Evolutionary conservation across 768 basidiomycete genomes (phyloP).

Genomic region (Podaxis sp.): DNA sequence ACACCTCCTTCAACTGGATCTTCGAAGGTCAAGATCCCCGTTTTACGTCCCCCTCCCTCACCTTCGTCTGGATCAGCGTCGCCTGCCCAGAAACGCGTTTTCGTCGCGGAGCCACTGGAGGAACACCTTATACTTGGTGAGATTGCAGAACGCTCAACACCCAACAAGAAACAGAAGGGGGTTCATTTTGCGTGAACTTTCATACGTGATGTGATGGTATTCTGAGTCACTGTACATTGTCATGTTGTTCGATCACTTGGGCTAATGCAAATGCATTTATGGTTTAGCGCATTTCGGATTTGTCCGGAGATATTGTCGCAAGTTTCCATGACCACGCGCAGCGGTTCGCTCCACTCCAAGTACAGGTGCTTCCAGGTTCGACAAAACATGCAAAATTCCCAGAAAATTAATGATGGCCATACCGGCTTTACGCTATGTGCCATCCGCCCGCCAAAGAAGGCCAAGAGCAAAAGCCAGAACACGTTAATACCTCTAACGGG

Average conservation of each 20-base stretch:
- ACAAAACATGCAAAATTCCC: neutral
- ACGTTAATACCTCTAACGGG: neutral
- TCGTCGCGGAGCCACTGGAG: conserved; percentile 21
- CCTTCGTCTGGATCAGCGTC: conserved; percentile 16
- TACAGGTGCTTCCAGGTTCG: neutral
- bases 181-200: conserved; percentile 21
- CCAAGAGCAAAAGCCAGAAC: no score
- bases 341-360: neutral
- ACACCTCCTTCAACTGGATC: conserved; percentile 15
- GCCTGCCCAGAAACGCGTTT: conserved; percentile 23
- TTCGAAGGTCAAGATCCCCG: conserved; percentile 25
- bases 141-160: neutral
- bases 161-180: conserved; percentile 18
- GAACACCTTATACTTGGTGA: neutral
- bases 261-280: neutral
- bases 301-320: neutral
- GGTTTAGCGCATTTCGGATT: neutral
- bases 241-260: neutral
- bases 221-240: neutral
- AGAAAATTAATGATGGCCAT: neutral
- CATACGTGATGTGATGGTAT: neutral
- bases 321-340: neutral
- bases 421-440: neutral
- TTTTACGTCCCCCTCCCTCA: neutral
- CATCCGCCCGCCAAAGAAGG: no score